These are phyloP conservation scores for Venturia nashicola DNA, from an alignment of 2,329 filamentous ascomycete species.

Conservation along the genomic window DNA sequence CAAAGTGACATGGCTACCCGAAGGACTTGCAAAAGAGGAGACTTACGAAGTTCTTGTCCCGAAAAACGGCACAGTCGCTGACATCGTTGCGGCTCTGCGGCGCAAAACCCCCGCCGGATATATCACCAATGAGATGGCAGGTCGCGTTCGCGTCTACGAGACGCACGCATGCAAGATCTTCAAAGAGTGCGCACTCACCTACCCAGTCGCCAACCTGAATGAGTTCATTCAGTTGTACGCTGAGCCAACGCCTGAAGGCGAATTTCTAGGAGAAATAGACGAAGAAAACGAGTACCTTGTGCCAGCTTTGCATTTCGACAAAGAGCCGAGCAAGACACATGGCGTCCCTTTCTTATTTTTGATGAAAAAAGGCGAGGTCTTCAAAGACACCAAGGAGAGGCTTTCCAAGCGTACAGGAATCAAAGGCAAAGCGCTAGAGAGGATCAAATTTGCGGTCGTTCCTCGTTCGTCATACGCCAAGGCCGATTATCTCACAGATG, in stretches of 20 bases:
- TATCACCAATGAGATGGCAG: constrained; percentile 48
- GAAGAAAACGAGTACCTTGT: constrained; percentile 59
- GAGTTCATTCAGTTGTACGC: constrained; percentile 77
- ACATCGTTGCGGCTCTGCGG: constrained; percentile 62
- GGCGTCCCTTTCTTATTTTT: constrained; percentile 87
- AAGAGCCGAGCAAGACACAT: constrained; percentile 71
- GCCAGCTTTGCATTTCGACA: constrained; percentile 84
- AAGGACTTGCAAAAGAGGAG: constrained; percentile 89
- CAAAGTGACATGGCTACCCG: constrained; percentile 72
- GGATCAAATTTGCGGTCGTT: constrained; percentile 89
- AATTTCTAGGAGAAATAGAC: constrained; percentile 34
- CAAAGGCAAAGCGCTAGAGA: constrained; percentile 96
- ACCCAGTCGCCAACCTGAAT: constrained; percentile 67
- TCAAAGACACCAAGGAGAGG: constrained; percentile 88
- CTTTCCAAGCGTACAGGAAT: constrained; percentile 84
- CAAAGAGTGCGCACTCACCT: constrained; percentile 59
- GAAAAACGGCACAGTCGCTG: constrained; percentile 70
- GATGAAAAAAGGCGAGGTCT: constrained; percentile 70
- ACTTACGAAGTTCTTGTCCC: constrained; percentile 71
- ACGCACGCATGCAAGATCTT: constrained; percentile 72
- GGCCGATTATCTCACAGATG: constrained; percentile 74
- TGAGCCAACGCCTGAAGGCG: constrained; percentile 65
- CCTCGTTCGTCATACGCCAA: constrained; percentile 56
- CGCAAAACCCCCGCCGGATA: constrained; percentile 43
- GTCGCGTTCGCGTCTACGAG: constrained; percentile 70